Percentiles rank a stretch among this genome's conserved stretches.
Conservation (phyloP, 2,329 filamentous ascomycete genomes). For the Talaromyces funiculosus region DNA sequence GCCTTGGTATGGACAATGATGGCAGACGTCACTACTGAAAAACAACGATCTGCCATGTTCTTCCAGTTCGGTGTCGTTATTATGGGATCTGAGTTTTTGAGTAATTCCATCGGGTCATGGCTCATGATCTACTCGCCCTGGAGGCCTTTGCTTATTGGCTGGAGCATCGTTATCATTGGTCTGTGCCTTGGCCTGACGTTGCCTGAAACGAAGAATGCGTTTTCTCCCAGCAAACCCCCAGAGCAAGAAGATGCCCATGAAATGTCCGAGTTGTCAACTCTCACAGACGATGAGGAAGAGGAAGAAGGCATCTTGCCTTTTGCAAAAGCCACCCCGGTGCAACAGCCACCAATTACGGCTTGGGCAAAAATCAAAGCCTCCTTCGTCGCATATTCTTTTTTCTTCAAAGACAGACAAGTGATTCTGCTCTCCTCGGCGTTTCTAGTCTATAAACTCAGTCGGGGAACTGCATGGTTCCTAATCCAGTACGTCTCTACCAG, state of each 20-base stretch:
- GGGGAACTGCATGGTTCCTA: conserved; percentile 43
- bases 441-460: conserved; percentile 44
- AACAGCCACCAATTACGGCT: conserved; percentile 9
- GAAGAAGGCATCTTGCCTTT: background rate
- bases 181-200: conserved; percentile 29
- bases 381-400: conserved; percentile 35
- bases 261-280: conserved; percentile 23
- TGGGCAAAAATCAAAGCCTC: conserved; percentile 17
- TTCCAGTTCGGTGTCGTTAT: conserved; percentile 37
- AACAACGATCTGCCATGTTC: conserved; percentile 39
- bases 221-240: conserved; percentile 11
- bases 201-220: conserved; percentile 36
- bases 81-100: conserved; percentile 36
- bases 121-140: conserved; percentile 38
- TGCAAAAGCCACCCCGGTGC: conserved; percentile 9
- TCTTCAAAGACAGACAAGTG: conserved; percentile 36
- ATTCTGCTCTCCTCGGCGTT: conserved; percentile 43
- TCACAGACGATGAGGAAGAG: conserved; percentile 15
- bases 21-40: conserved; percentile 45
- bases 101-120: conserved; percentile 35
- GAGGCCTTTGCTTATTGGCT: conserved; percentile 36
- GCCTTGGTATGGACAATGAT: conserved; percentile 48
- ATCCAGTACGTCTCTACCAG: conserved; percentile 50
- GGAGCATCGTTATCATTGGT: conserved; percentile 28
- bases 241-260: conserved; percentile 17